Base-by-base conservation (phyloP, 2,329 filamentous ascomycete species). In the Aschersonia sp. region DNA sequence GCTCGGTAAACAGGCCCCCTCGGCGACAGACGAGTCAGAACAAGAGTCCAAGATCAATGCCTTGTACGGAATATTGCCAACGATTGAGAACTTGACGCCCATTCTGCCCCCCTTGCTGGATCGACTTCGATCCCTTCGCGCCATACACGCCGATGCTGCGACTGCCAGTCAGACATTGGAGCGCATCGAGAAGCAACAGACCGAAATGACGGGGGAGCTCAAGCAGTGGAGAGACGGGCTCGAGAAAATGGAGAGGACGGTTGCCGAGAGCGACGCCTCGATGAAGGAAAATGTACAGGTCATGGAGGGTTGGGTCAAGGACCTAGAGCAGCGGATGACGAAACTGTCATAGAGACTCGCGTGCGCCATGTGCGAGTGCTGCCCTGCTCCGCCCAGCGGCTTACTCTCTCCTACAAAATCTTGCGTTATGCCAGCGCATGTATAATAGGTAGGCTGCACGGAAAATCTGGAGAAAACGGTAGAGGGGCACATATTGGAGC, bases 291-390 rank as follows among this genome's bases (percentile, higher is more conserved):
- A 98, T 64, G 81, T 89, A 63, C 81, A 83, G 56, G 75, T 85
- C n/a, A 82, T 97, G 52, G 85, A 90, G 55, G 79, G 78, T 41
- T 96, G 89, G 87, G 86, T 97, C 5, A 86, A 85, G 63, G 86
- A 84, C 49, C 66, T 98, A 47, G 90, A 97, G 67, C 76, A 72
- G 57, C 83, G 85, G 64, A 73, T 96, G 62, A 74, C 74, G 51
- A 74, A 73, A 55, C 62, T 83, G 60, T 69, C 69, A 50, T 63
- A 58, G 54, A 45, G 40, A 11, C 40, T 14, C 14, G 40, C 40
- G 14, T 12, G 40, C 22, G 22, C 22, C 22, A 22, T 22, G 22
- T 22, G 22, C 22, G 22, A 22, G 22, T 22, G 22, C 22, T 22
- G 22, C 22, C 22, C 22, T 22, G 22, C 4, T 22, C 22, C 22